Base-by-base conservation (phyloP, 2,329 filamentous ascomycete species). In the Exophiala sideris region DNA sequence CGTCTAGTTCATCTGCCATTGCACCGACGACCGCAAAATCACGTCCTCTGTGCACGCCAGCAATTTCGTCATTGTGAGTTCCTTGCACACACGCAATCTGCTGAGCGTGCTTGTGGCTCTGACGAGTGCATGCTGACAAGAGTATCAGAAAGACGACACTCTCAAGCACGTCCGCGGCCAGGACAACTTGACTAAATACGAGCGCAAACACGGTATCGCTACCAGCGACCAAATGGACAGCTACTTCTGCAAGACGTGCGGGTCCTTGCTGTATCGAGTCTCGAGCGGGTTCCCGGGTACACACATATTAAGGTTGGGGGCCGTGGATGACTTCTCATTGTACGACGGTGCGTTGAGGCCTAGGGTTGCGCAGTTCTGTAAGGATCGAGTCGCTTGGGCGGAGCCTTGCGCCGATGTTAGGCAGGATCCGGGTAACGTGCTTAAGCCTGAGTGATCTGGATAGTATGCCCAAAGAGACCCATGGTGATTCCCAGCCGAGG, bases 1-100 rank as follows among this genome's bases (percentile, higher is more conserved):
- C 5, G 7, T 3, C 16, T 18, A 29, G 24, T 49, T 49, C 47
- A 20, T 49, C 21, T 49, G 47, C 24, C 35, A 50, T 29, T 50
- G 47, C 36, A 34, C 21, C 14, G 38, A 50, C 24, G 35, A 41
- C 38, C 38, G 38, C 47, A 42, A 50, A n/a, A 41, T 50, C 47
- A 41, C 36, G 18, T 41, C 36, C 8, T 44, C 38, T 12, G 38
- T 50, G 6, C 33, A 33, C 20, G 48, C 38, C 6, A 34, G 36
- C 24, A 44, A 50, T 20, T 44, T 50, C n/a, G 38, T 42, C 48
- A 42, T 44, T 20, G 45, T 48, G 20, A 48, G 45, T 36, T 2
- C 40, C 21, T 21, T 44, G 7, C 24, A 29, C 24, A 8, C 5
- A 29, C 16, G 16, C 16, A 18, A 18, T 18, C 16, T 18, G 16